These are phyloP conservation scores for grape (Vitis vinifera) DNA, from an alignment of 164 flowering plant species.

Conservation along the genomic window DNA sequence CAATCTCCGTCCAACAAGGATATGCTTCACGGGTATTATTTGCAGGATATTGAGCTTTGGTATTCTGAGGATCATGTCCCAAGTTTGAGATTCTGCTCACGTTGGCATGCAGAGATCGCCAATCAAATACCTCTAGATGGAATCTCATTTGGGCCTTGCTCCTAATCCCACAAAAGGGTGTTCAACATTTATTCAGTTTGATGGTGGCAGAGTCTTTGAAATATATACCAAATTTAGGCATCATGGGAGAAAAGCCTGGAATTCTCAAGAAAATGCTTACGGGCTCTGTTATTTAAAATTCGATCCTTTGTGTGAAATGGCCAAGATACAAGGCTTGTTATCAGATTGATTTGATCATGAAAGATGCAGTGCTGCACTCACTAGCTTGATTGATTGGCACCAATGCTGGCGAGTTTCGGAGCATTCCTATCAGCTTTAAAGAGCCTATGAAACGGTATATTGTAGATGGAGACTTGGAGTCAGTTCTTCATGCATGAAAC, in stretches of 20 bases:
- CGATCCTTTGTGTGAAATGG: too few species aligned
- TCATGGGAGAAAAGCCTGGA: not conserved
- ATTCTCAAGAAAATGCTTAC: too few species aligned
- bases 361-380: rapidly evolving
- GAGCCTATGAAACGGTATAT: too few species aligned
- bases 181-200: constrained; percentile 76
- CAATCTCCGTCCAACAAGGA: constrained; percentile 22
- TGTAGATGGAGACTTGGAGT: too few species aligned
- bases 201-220: constrained; percentile 63
- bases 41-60: constrained; percentile 64
- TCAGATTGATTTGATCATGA: too few species aligned
- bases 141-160: constrained; percentile 53
- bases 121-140: constrained; percentile 38
- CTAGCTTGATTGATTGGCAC: too few species aligned
- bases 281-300: too few species aligned
- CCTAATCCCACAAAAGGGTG: constrained; percentile 45
- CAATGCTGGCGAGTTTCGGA: too few species aligned
- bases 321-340: too few species aligned
- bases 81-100: constrained; percentile 59
- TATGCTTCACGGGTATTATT: constrained; percentile 32
- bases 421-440: too few species aligned
- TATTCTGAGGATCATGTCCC: constrained; percentile 72
- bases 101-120: constrained; percentile 63
- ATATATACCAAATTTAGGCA: constrained; percentile 49
- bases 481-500: too few species aligned